Evolutionary conservation across 257 asterid genomes (phyloP).

Genomic region (Lavandula angustifolia): DNA sequence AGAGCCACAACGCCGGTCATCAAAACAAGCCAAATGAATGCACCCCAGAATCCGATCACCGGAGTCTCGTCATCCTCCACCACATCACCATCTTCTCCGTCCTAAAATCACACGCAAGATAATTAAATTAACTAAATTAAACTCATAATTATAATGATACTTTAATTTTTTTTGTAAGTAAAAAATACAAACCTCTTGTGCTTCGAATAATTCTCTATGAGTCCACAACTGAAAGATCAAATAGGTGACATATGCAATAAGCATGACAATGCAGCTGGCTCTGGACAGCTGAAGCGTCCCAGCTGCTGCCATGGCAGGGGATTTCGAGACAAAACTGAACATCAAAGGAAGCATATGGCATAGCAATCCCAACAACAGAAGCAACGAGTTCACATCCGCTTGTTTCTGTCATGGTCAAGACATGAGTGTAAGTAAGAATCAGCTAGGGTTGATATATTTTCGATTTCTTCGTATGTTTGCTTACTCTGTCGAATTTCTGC

Average conservation of each 20-base stretch:
- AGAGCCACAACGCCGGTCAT: constrained; percentile 70
- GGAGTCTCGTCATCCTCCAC: constrained; percentile 51
- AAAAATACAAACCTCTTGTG: constrained; percentile 47
- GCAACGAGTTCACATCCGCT: constrained; percentile 72
- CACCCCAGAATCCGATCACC: constrained; percentile 79
- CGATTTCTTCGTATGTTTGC: neutral
- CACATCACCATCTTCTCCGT: constrained; percentile 42
- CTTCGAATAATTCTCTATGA: constrained; percentile 71
- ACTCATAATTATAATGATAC: too few relatives aligned
- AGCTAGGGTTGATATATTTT: too few relatives aligned
- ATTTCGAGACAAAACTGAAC: constrained; percentile 42
- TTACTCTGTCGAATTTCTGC: constrained; percentile 76
- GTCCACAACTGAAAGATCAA: constrained; percentile 78
- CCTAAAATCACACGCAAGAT: constrained; percentile 23
- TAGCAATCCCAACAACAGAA: constrained; percentile 61
- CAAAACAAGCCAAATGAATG: constrained; percentile 58
- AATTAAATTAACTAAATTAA: neutral
- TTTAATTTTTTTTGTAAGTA: too few relatives aligned
- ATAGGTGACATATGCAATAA: constrained; percentile 61
- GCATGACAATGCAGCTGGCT: constrained; percentile 73
- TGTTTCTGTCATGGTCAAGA: constrained; percentile 52
- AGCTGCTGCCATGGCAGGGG: constrained; percentile 32
- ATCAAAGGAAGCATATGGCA: constrained; percentile 71
- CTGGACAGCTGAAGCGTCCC: constrained; percentile 60
- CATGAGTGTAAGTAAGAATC: too few relatives aligned